These are phyloP conservation scores for Ilex paraguariensis DNA, from an alignment of 305 asterid genomes.

Conservation along the genomic window DNA sequence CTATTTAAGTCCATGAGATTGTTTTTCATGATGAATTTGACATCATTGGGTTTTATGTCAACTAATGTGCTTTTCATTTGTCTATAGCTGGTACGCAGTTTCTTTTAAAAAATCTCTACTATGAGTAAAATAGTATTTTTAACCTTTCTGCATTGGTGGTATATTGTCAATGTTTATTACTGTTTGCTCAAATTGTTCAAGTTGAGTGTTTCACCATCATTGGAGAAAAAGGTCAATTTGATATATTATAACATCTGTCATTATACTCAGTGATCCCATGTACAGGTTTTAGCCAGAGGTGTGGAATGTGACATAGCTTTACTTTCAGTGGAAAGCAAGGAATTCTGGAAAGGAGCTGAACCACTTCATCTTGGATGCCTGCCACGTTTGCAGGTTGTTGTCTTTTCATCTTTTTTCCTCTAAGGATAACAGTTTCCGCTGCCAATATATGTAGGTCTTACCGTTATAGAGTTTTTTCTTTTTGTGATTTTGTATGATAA, in stretches of 20 bases:
- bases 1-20: slow-evolving; percentile 10
- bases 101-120: too few relatives aligned
- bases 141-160: too few relatives aligned
- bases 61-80: slow-evolving; percentile 8
- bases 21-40: slow-evolving; percentile 7
- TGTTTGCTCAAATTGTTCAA: too few relatives aligned
- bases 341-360: slow-evolving; percentile 74
- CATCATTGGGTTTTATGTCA: neutral
- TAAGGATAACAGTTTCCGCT: slow-evolving; percentile 2
- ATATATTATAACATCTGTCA: slow-evolving; percentile 3
- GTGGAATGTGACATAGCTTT: slow-evolving; percentile 96
- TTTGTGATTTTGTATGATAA: neutral
- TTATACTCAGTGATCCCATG: slow-evolving; percentile 23
- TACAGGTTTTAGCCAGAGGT: slow-evolving; percentile 90
- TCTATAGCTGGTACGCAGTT: slow-evolving; percentile 1
- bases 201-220: too few relatives aligned
- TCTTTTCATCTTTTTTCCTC: slow-evolving; percentile 4
- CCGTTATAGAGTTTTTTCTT: neutral
- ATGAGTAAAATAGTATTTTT: too few relatives aligned
- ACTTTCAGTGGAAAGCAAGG: slow-evolving; percentile 79
- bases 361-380: slow-evolving; percentile 47
- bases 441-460: neutral
- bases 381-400: slow-evolving; percentile 49
- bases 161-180: too few relatives aligned
- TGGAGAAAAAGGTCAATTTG: too few relatives aligned